Conservation (phyloP, 2,329 filamentous ascomycete genomes). For the Purpureocillium takamizusanense region DNA sequence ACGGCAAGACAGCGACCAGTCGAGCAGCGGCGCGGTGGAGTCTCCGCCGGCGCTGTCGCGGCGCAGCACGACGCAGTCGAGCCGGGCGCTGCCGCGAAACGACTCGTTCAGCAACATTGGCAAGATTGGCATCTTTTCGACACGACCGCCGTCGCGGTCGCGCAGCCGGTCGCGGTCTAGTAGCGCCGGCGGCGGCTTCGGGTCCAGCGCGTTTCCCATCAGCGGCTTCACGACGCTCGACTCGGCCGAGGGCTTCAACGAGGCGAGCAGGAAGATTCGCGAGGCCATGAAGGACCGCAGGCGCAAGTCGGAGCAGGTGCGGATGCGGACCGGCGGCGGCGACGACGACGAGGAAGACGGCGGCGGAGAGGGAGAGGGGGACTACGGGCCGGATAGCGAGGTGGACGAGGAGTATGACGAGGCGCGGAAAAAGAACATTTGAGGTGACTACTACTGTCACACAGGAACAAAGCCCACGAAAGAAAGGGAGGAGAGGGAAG, state of each 20-base stretch:
- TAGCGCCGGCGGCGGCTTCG: slow-evolving; percentile 55
- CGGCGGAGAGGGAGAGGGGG: slow-evolving; percentile 13
- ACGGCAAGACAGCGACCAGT: slow-evolving; percentile 41
- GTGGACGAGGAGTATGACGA: slow-evolving; percentile 33
- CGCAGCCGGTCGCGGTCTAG: slow-evolving; percentile 62
- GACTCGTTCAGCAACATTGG: slow-evolving; percentile 91
- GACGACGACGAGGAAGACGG: slow-evolving; percentile 25
- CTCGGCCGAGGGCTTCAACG: slow-evolving; percentile 63
- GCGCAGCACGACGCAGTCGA: slow-evolving; percentile 44
- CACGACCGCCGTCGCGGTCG: slow-evolving; percentile 72
- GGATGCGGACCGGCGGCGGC: slow-evolving; percentile 23
- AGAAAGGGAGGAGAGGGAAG: no score
- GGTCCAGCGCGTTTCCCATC: slow-evolving; percentile 54
- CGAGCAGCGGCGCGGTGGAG: slow-evolving; percentile 26
- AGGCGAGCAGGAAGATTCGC: slow-evolving; percentile 75
- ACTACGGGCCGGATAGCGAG: slow-evolving; percentile 27
- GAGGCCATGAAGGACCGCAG: slow-evolving; percentile 68
- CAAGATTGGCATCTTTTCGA: slow-evolving; percentile 82
- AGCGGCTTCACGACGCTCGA: slow-evolving; percentile 61
- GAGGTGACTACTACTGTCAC: no score
- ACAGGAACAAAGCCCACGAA: no score
- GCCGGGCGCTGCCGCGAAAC: slow-evolving; percentile 62
- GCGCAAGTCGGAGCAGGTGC: slow-evolving; percentile 38
- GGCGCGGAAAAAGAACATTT: slow-evolving; percentile 31
- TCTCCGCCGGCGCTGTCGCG: slow-evolving; percentile 31